Base-by-base conservation (phyloP, 768 basidiomycete genomes). In the Albatrellus ellisii region DNA sequence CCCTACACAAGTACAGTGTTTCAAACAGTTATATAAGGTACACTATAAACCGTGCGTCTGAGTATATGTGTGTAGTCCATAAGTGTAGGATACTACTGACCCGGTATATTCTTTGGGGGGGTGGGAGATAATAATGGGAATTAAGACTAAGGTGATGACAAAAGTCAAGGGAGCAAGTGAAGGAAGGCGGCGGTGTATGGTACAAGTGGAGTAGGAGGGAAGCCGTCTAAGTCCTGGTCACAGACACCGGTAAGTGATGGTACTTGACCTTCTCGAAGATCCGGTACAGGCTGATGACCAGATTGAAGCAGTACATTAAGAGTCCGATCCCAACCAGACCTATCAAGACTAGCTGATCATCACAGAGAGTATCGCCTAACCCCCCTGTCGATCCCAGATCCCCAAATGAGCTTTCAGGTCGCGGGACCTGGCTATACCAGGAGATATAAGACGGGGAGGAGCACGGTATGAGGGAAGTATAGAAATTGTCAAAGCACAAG, bases 221-320 rank as follows among this genome's bases (percentile, higher is more conserved):
- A 22, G 29, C 12, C 12, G 29, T 4, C 29, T 17, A n/a, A n/a
- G 3, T 24, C 20, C 35, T 21, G 20, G 35, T 24, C 15, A 21
- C 22, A 40, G 39, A 47, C 17, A 25, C 18, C 9, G 46, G 31
- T 14, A 38, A 26, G 24, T 46, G 68, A 46, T 73, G 75, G 53
- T 79, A 79, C 60, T 90, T 89, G 47, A 89, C 82, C 62, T 88
- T 88, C 58, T 90, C 85, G 52, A 90, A 87, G 44, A 90, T 86
- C 49, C 87, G 68, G 62, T 77, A 90, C 20, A 90, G 68, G 47
- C 79, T 82, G 52, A 92, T 88, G 50, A 89, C 65, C 48, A 92
- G 73, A 57, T 83, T 90, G 52, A 70, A 73, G 64, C 86, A 83
- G 59, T 92, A 89, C 59, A 81, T 73, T 45, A 86, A 53, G 32